Percentiles rank a stretch among this genome's conserved stretches.
These are phyloP conservation scores for Ammopiptanthus mongolicus DNA, from an alignment of 306 rosid species.

Conservation along the genomic window DNA sequence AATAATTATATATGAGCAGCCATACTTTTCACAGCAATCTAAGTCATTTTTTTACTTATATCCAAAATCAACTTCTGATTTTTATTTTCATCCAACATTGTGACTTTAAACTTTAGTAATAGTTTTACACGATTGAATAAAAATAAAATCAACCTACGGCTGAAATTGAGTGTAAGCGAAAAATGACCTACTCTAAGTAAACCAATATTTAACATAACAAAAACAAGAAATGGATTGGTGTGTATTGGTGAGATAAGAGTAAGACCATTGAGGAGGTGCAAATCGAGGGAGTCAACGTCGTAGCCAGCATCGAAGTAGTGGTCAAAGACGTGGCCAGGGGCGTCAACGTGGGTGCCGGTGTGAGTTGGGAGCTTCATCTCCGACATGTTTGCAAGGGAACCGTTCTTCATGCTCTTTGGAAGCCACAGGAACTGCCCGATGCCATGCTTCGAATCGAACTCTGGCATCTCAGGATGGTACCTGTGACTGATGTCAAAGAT, in stretches of 20 bases:
- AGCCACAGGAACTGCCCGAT: conserved; percentile 76
- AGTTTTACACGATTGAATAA: too few relatives aligned
- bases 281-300: conserved; percentile 76
- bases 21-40: too few relatives aligned
- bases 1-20: too few relatives aligned
- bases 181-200: too few relatives aligned
- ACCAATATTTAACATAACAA: background rate
- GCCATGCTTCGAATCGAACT: conserved; percentile 44
- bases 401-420: conserved; percentile 66
- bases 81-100: too few relatives aligned
- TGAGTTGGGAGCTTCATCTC: conserved; percentile 72
- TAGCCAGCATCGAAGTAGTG: conserved; percentile 82
- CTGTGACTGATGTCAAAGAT: conserved; percentile 77
- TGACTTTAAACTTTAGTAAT: too few relatives aligned
- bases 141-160: too few relatives aligned
- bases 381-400: conserved; percentile 67
- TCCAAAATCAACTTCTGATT: too few relatives aligned
- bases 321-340: conserved; percentile 77
- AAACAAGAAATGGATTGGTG: background rate
- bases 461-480: conserved; percentile 54
- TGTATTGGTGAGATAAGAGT: too few relatives aligned
- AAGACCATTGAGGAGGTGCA: conserved; percentile 70
- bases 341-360: conserved; percentile 82
- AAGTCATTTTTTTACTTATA: too few relatives aligned
- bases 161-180: too few relatives aligned